Conservation (phyloP, 1,139 yeast species). For the Chernovozyma sophiae-reginae region DNA sequence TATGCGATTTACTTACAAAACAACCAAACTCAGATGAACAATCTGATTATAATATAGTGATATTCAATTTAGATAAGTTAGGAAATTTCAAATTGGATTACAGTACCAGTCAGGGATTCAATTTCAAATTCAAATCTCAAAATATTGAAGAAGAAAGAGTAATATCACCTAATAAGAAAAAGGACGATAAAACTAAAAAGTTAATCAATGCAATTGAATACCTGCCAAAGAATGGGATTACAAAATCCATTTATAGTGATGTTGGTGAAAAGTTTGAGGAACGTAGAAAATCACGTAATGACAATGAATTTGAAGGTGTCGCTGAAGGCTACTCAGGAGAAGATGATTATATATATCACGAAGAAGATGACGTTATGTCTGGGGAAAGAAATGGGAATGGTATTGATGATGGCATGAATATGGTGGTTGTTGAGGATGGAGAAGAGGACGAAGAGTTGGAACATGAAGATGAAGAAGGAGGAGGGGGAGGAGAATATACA, state of each 20-base stretch:
- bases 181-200: slow-evolving; percentile 2
- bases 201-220: slow-evolving; percentile 11
- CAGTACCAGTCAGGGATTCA: slow-evolving; percentile 32
- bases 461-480: not conserved
- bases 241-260: slow-evolving; percentile 6
- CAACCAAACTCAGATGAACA: slow-evolving; percentile 10
- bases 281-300: not conserved
- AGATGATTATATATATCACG: slow-evolving; percentile 1
- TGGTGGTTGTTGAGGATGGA: slow-evolving; percentile 7
- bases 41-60: slow-evolving; percentile 21
- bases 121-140: slow-evolving; percentile 23
- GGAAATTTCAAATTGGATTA: slow-evolving; percentile 28
- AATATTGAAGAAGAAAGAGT: not conserved
- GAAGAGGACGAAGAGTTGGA: slow-evolving; percentile 7
- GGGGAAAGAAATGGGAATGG: slow-evolving; percentile 4
- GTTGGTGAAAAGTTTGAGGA: not conserved
- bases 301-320: not conserved
- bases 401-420: not conserved
- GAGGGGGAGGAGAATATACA: slow-evolving; percentile 3
- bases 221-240: slow-evolving; percentile 12
- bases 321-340: slow-evolving; percentile 1
- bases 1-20: slow-evolving; percentile 47
- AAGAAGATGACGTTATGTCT: slow-evolving; percentile 4
- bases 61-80: slow-evolving; percentile 19
- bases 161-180: not conserved